Evolutionary conservation across 805 yeast species (phyloP).

Genomic region (Metschnikowia lunata): DNA sequence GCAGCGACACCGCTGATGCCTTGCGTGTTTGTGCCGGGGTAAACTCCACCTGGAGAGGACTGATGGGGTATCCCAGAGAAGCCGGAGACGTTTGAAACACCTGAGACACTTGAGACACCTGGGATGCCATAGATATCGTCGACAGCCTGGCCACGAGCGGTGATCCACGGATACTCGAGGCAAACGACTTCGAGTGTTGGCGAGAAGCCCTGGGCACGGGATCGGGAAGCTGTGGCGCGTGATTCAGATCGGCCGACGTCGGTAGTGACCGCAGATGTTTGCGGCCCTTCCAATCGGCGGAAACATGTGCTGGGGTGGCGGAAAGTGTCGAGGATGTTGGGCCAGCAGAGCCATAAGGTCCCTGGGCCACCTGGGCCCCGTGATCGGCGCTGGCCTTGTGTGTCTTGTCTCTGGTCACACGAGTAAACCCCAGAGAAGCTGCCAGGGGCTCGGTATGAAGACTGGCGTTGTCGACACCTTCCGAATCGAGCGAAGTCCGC

Average conservation of each 20-base stretch:
- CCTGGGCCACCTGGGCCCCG: too few relatives aligned
- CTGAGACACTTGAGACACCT: too few relatives aligned
- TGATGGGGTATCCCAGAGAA: constrained; percentile 14
- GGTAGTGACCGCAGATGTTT: constrained; percentile 16
- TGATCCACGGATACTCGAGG: constrained; percentile 8
- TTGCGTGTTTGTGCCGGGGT: constrained; percentile 34
- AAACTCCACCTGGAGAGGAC: constrained; percentile 14
- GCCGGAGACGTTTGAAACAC: not conserved
- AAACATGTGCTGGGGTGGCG: not conserved
- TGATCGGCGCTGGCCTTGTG: too few relatives aligned
- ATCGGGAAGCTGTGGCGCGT: not conserved
- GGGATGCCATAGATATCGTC: not conserved
- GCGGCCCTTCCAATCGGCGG: constrained; percentile 5
- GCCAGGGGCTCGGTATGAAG: not conserved
- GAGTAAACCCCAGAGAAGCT: too few relatives aligned
- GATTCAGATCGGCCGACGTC: constrained; percentile 1
- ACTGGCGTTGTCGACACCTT: not conserved
- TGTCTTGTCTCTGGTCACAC: too few relatives aligned
- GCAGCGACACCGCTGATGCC: constrained; percentile 38
- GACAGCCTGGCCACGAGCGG: constrained; percentile 9
- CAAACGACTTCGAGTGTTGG: constrained; percentile 13
- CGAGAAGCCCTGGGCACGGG: constrained; percentile 2
- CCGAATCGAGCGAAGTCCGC: constrained; percentile 6
- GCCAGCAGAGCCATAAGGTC: too few relatives aligned
- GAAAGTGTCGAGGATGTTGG: not conserved